Base-by-base conservation (phyloP, 1,284 basidiomycete genomes). In the Melampsora larici-populina region DNA sequence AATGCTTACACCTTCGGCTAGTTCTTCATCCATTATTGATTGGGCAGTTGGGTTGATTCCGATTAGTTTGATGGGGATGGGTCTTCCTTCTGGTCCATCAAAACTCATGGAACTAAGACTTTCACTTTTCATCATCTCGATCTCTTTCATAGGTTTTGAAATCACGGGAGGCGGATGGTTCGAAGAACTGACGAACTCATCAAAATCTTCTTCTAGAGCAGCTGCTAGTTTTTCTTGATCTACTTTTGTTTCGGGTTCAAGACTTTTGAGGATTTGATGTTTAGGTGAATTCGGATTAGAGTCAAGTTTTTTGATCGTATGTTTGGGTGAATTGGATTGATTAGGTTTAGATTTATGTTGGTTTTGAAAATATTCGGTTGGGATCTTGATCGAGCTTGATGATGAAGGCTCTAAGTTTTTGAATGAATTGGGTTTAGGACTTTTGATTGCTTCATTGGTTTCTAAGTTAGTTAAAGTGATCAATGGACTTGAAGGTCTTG, bases 11-110 rank as follows among this genome's bases (percentile, higher is more conserved):
- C 43, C 67, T 75, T 75, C 73, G 18, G 73, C 73, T 26, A 75
- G 60, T 75, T 75, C 73, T 24, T 75, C 73, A 68, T 75, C 73
- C 73, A 75, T 75, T 3, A 75, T 65, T 21, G 51, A 58, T 68
- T 67, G 48, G 11, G 73, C 67, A 7, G 60, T 31, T 29, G 49
- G 26, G 24, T 68, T n/a, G 65, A 66, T 36, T 8, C 73, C 73
- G 1, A 67, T 55, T 29, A 75, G 66, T 60, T 62, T 62, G 55
- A 75, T 67, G 1, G 73, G 51, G 60, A 18, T 68, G 24, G 73
- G 73, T 18, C 49, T 26, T 18, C 73, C 73, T 62, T 75, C 73
- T 11, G 65, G 65, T 24, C 73, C 73, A 51, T 75, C 73, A 43
- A 75, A 75, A 49, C 43, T 17, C 5, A 65, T 67, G 0, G 73